Evolutionary conservation across 495 filamentous ascomycete genomes (phyloP), one percentile per base, ranked within the genome.

Genomic region (Lichenothelia convexa): DNA sequence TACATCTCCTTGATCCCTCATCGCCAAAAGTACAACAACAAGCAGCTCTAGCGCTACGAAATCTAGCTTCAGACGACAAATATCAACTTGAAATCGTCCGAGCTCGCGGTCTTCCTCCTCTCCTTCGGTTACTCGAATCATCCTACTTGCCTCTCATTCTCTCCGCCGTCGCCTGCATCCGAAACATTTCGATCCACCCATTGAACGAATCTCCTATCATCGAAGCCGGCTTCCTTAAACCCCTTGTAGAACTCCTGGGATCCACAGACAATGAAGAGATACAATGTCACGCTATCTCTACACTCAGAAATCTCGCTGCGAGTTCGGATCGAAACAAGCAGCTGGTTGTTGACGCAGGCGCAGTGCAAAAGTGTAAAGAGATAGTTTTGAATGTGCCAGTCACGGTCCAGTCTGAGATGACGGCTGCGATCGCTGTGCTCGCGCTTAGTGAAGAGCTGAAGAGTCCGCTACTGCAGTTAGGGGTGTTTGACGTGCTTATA

Each of bases 171-270:
- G 89, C 89, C 16, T 97, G 89, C 51, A 95, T 97, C 46, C 80
- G 89, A 40, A 97, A 97, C 51, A 97, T 97, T 49, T 93, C 86
- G 30, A 97, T 97, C 46, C 89, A 97, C 49, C 89, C 89, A n/a
- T 61, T 84, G 36, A 97, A 97, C 56, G 89, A 97, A 59, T 94
- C 85, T n/a, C 91, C 89, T 0, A 95, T 97, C 39, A 97, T 97
- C 41, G 91, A 97, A 48, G 89, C 89, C 8, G 89, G 87, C 22
- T 95, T 97, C 51, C 55, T 97, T 32, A 84, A 80, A 49, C 89
- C 89, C 2, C 56, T 97, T 38, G 91, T 97, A 15, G 89, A 94
- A 39, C 65, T 97, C 5, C 65, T 97, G 15, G 89, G 87, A 19
- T 85, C 84, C 5, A 94, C 85, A 6, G 91, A 95, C 45, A 93